These are phyloP conservation scores for Zasmidium cellare DNA, from an alignment of 2,329 filamentous ascomycete species.

Conservation along the genomic window DNA sequence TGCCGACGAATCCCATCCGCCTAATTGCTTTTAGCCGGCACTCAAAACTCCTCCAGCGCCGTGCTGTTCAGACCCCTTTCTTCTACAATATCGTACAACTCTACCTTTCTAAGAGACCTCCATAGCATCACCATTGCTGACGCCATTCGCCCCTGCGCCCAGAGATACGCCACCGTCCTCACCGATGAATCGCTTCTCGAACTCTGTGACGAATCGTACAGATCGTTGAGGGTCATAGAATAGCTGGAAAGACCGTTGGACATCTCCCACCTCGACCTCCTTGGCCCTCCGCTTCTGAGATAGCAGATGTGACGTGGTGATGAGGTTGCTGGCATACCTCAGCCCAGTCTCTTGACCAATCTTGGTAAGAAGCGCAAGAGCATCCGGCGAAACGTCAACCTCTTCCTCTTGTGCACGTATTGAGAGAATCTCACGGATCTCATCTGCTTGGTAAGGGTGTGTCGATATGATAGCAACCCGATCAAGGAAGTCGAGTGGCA, in stretches of 20 bases:
- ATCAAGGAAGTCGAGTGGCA: conserved; percentile 94
- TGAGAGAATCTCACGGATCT: conserved; percentile 88
- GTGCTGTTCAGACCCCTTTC: conserved; percentile 10
- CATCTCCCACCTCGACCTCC: conserved; percentile 81
- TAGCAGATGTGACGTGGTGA: conserved; percentile 88
- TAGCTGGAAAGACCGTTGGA: conserved; percentile 87
- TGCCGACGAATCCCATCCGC: background rate
- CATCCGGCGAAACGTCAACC: conserved; percentile 85
- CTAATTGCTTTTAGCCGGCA: background rate
- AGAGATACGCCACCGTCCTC: conserved; percentile 80
- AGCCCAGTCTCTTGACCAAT: conserved; percentile 91
- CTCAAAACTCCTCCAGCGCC: conserved; percentile 15
- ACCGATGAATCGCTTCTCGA: conserved; percentile 89
- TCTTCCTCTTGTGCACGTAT: conserved; percentile 96
- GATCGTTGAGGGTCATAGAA: conserved; percentile 90
- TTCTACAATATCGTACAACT: background rate
- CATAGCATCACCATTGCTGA: conserved; percentile 53
- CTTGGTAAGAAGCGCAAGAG: conserved; percentile 89
- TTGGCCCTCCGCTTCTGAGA: conserved; percentile 81
- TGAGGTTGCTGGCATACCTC: conserved; percentile 95
- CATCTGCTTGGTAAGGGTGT: conserved; percentile 75
- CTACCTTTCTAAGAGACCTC: conserved; percentile 56
- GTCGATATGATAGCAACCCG: conserved; percentile 96
- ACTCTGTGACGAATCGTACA: conserved; percentile 85
- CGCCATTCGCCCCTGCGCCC: conserved; percentile 43